phyloP scores from a whole-genome alignment of 2,329 filamentous ascomycete genomes.

The Colletotrichum chrysophilum region DNA sequence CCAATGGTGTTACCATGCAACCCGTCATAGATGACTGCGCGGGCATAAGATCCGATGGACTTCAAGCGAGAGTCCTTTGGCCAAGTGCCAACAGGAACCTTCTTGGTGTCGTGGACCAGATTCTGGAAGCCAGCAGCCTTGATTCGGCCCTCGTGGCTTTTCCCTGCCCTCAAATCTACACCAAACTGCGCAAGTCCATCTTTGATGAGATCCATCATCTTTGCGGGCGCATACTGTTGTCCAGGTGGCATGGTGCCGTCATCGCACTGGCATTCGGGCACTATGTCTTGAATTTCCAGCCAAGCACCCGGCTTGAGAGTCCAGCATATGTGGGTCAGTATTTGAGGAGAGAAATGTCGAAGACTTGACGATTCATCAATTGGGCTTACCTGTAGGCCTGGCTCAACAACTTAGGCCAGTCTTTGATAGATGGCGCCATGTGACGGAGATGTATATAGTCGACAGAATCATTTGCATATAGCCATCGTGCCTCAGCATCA shows the following conservation, averaged over 20 bases:
- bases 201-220: conserved; percentile 34
- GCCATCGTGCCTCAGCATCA: conserved; percentile 50
- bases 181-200: conserved; percentile 33
- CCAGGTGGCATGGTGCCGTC: conserved; percentile 38
- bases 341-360: neutral
- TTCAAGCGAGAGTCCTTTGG: conserved; percentile 45
- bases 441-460: conserved; percentile 27
- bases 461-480: conserved; percentile 26
- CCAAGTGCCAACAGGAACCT: conserved; percentile 38
- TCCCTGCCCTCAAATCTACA: conserved; percentile 31
- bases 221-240: conserved; percentile 25
- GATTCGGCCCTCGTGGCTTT: conserved; percentile 32
- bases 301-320: conserved; percentile 18
- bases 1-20: conserved; percentile 25
- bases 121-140: conserved; percentile 27
- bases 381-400: conserved; percentile 12
- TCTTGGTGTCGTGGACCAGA: conserved; percentile 29
- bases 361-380: neutral
- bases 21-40: conserved; percentile 25
- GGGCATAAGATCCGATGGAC: conserved; percentile 35
- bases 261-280: conserved; percentile 37
- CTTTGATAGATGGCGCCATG: conserved; percentile 29
- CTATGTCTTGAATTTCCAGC: conserved; percentile 8
- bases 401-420: conserved; percentile 30
- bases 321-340: neutral